Base-by-base conservation (phyloP, 2,329 filamentous ascomycete genomes). In the Tolypocladium ophioglossoides region DNA sequence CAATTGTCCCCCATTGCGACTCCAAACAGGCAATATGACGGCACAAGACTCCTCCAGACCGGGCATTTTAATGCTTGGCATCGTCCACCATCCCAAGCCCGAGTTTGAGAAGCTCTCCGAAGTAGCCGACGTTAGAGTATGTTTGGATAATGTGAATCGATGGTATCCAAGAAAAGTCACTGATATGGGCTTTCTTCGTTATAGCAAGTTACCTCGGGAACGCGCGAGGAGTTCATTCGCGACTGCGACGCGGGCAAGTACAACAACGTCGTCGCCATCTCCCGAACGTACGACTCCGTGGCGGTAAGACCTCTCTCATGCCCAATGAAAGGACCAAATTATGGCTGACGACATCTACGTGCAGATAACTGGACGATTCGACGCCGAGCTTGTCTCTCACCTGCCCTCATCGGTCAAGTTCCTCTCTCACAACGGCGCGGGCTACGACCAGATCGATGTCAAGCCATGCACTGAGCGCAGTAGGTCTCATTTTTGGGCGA, bases 401-500 rank as follows among this genome's bases (percentile, higher is more conserved):
- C 62, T 76, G 12, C 74, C 74, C 1, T 58, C 67, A 44, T 66
- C 63, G 5, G 59, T 76, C 52, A 70, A 70, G 56, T 76, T 71
- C 55, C 67, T 78, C 50, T 73, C 68, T 37, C 75, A 78, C 52
- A 66, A 63, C 46, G 62, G 66, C 30, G 66, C 64, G 6, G 86
- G 86, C 20, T 90, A 89, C 67, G 86, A 89, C 63, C 83, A 88
- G 66, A 74, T 89, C 55, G 82, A 87, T 61, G 74, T 86, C 4
- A 66, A 78, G 52, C 81, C 83, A 32, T 87, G 84, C 69, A 82
- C 78, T 1, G 30, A 55, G 10, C 56, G 55, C 5, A 54, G 58
- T 58, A 54, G 41, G 55, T 44, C 7, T 6, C 4, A 4, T 20
- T 12, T 4, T 10, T 9, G 4, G 32, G 18, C 14, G 14, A 7